These are phyloP conservation scores for Cyclotella choctawhatcheeana DNA, from an alignment of 108 stramenopile species.

Conservation along the genomic window DNA sequence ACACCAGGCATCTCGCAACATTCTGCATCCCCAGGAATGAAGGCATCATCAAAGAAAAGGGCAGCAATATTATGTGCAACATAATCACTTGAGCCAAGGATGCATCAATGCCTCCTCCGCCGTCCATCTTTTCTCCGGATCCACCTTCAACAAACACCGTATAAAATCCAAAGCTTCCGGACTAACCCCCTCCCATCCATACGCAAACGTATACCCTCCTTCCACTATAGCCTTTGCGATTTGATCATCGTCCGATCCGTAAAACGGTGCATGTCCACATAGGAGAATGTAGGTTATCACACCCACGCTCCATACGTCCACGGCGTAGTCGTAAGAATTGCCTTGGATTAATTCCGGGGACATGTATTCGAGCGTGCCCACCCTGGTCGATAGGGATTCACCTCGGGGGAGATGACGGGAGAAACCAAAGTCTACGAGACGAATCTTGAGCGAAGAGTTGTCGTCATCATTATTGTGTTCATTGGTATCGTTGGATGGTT, in stretches of 20 bases:
- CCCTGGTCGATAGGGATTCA: neutral
- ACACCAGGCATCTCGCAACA: no score
- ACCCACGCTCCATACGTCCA: conserved; percentile 81
- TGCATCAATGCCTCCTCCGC: conserved; percentile 31
- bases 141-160: conserved; percentile 29
- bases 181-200: conserved; percentile 39
- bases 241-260: conserved; percentile 57
- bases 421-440: conserved; percentile 70
- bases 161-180: conserved; percentile 48
- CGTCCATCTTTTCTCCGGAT: conserved; percentile 29
- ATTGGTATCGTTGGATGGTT: no score
- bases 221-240: conserved; percentile 45
- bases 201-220: conserved; percentile 25
- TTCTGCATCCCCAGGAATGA: no score
- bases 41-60: no score
- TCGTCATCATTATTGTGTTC: conserved; percentile 4
- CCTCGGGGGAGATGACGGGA: conserved; percentile 9
- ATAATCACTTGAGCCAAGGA: conserved; percentile 35
- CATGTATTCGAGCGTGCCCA: conserved; percentile 36
- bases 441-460: conserved; percentile 41
- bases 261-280: conserved; percentile 82
- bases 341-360: conserved; percentile 52
- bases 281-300: conserved; percentile 81
- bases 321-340: conserved; percentile 38
- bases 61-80: no score